These are phyloP conservation scores for Pseudevernia furfuracea DNA, from an alignment of 495 filamentous ascomycete genomes.

Conservation along the genomic window DNA sequence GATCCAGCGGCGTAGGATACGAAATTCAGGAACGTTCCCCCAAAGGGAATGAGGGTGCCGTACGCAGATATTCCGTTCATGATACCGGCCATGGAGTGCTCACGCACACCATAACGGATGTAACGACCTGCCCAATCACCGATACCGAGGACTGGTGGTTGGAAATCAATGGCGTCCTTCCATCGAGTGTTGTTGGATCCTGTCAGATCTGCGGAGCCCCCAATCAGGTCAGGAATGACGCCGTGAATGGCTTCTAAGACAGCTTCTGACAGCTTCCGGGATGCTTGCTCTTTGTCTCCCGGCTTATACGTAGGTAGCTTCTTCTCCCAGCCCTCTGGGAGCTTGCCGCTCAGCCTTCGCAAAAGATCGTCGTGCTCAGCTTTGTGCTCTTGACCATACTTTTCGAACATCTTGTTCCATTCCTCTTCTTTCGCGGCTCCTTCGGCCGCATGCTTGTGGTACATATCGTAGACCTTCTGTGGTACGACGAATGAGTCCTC, in stretches of 20 bases:
- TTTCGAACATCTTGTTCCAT: constrained; percentile 89
- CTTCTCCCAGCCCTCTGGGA: constrained; percentile 97
- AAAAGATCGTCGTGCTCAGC: constrained; percentile 68
- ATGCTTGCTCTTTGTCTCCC: constrained; percentile 74
- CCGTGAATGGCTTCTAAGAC: constrained; percentile 84
- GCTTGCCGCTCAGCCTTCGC: constrained; percentile 72
- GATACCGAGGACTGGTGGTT: constrained; percentile 75
- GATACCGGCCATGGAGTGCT: constrained; percentile 95
- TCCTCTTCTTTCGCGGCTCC: constrained; percentile 88
- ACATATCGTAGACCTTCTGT: constrained; percentile 88
- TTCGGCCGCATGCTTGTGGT: constrained; percentile 68
- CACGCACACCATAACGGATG: constrained; percentile 93
- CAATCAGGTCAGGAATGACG: constrained; percentile 80
- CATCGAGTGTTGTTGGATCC: constrained; percentile 97
- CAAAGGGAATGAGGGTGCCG: constrained; percentile 87
- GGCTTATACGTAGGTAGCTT: constrained; percentile 86
- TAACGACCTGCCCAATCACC: constrained; percentile 89
- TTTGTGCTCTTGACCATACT: constrained; percentile 72
- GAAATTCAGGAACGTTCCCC: constrained; percentile 99
- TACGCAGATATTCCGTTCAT: constrained; percentile 98
- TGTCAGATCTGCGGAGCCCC: constrained; percentile 95
- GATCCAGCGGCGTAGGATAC: constrained; percentile 96
- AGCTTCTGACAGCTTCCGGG: constrained; percentile 90
- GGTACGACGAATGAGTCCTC: constrained; percentile 89
- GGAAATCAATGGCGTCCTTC: constrained; percentile 97